Evolutionary conservation across 768 basidiomycete genomes (phyloP).

Genomic region (Suillus alpinus): DNA sequence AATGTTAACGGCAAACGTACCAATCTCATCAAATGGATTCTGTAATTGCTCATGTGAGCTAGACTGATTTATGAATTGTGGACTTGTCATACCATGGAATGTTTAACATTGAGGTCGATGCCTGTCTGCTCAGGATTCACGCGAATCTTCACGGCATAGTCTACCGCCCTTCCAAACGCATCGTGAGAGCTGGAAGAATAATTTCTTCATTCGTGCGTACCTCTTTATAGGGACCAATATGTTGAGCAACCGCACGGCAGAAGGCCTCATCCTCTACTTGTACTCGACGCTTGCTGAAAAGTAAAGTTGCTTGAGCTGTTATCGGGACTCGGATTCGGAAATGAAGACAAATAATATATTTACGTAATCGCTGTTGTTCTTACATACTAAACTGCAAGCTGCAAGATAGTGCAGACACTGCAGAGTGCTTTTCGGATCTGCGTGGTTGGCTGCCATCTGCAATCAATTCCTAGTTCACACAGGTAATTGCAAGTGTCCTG

Average conservation of each 20-base stretch:
- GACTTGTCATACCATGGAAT: slow-evolving; percentile 79
- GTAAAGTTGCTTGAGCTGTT: background rate
- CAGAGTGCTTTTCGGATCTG: too few species aligned
- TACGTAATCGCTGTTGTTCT: background rate
- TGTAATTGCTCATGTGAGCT: slow-evolving; percentile 28
- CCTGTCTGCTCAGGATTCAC: slow-evolving; percentile 95
- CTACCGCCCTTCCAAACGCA: slow-evolving; percentile 66
- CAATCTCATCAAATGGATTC: slow-evolving; percentile 99
- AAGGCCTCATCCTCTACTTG: slow-evolving; percentile 62
- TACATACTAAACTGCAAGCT: too few species aligned
- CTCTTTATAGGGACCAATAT: slow-evolving; percentile 95
- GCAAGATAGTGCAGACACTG: too few species aligned
- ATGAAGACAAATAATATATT: background rate
- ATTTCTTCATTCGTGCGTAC: slow-evolving; percentile 33
- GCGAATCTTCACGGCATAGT: slow-evolving; percentile 98
- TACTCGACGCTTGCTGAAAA: background rate
- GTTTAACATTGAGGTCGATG: slow-evolving; percentile 96
- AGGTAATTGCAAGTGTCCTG: background rate
- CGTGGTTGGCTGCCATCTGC: background rate
- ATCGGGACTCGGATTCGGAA: slow-evolving; percentile 9
- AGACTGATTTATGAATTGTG: background rate
- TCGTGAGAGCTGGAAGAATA: background rate
- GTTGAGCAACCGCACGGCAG: slow-evolving; percentile 70
- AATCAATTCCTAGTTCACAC: background rate
- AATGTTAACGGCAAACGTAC: slow-evolving; percentile 37